These are phyloP conservation scores for Dioscorea alata DNA, from an alignment of 106 monocot species.

Conservation along the genomic window DNA sequence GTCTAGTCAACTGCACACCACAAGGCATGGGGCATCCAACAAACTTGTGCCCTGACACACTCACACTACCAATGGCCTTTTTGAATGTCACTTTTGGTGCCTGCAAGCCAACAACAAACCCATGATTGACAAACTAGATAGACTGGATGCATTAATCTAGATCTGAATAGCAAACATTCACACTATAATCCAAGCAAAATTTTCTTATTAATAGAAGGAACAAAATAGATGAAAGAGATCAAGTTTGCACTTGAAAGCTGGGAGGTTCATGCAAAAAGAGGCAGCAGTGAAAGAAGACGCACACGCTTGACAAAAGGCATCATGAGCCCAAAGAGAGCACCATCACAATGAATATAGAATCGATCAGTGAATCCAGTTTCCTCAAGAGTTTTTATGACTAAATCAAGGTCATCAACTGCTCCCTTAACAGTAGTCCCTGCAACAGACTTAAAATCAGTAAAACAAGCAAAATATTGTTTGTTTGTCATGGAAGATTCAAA, in stretches of 20 bases:
- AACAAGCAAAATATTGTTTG: neutral
- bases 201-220: too few relatives aligned
- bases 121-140: too few relatives aligned
- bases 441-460: neutral
- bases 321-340: slow-evolving; percentile 86
- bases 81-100: slow-evolving; percentile 41
- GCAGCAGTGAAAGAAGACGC: slow-evolving; percentile 2
- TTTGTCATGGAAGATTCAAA: neutral
- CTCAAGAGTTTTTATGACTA: slow-evolving; percentile 77
- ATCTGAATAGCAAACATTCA: too few relatives aligned
- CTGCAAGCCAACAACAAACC: neutral
- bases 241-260: too few relatives aligned
- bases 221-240: too few relatives aligned
- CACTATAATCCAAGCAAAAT: too few relatives aligned
- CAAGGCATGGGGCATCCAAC: slow-evolving; percentile 86
- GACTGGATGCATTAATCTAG: too few relatives aligned
- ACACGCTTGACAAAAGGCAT: slow-evolving; percentile 85
- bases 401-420: slow-evolving; percentile 86
- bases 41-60: slow-evolving; percentile 85
- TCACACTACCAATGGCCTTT: slow-evolving; percentile 76
- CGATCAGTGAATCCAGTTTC: slow-evolving; percentile 69
- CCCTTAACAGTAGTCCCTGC: slow-evolving; percentile 86
- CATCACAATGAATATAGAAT: slow-evolving; percentile 97
- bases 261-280: neutral
- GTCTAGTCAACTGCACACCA: slow-evolving; percentile 73